Percentiles rank a stretch among this genome's conserved stretches.
Evolutionary conservation across 2,329 filamentous ascomycete genomes (phyloP).

Genomic region (Harringtonia aguacate): DNA sequence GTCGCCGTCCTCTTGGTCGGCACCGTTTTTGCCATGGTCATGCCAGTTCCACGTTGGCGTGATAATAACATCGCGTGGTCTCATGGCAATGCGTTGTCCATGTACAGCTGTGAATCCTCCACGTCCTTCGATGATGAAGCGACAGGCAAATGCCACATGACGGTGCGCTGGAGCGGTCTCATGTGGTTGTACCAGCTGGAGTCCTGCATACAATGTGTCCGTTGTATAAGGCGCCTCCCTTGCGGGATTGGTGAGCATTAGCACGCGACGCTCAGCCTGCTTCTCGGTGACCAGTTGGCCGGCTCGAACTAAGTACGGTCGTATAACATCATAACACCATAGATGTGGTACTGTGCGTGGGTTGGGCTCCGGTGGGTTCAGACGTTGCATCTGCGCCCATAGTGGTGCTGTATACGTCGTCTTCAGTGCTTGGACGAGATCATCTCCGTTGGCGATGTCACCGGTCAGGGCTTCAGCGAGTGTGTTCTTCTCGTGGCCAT

Average conservation of each 20-base stretch:
- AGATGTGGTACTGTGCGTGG: conserved; percentile 24
- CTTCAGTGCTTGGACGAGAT: background rate
- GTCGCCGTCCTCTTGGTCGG: conserved; percentile 5
- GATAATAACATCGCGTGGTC: conserved; percentile 39
- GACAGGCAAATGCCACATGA: conserved; percentile 41
- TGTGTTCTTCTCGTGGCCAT: no score
- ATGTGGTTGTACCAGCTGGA: conserved; percentile 42
- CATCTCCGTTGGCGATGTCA: background rate
- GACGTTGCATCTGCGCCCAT: conserved; percentile 31
- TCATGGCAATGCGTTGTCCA: conserved; percentile 36
- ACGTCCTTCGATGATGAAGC: conserved; percentile 43
- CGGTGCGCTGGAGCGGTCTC: conserved; percentile 41
- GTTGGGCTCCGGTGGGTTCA: conserved; percentile 33
- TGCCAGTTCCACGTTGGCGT: conserved; percentile 47
- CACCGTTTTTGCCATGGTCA: conserved; percentile 43
- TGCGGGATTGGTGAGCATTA: conserved; percentile 25
- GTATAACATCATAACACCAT: conserved; percentile 22
- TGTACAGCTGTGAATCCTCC: conserved; percentile 44
- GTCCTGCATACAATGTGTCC: conserved; percentile 42
- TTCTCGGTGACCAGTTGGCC: conserved; percentile 21
- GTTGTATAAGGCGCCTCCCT: conserved; percentile 38
- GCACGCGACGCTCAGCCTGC: conserved; percentile 25
- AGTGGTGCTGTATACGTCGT: conserved; percentile 18
- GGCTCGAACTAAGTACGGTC: conserved; percentile 20
- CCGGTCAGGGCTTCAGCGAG: background rate